These are phyloP conservation scores for Tubosaeta brunneosetosa DNA, from an alignment of 768 basidiomycete genomes.

Conservation along the genomic window DNA sequence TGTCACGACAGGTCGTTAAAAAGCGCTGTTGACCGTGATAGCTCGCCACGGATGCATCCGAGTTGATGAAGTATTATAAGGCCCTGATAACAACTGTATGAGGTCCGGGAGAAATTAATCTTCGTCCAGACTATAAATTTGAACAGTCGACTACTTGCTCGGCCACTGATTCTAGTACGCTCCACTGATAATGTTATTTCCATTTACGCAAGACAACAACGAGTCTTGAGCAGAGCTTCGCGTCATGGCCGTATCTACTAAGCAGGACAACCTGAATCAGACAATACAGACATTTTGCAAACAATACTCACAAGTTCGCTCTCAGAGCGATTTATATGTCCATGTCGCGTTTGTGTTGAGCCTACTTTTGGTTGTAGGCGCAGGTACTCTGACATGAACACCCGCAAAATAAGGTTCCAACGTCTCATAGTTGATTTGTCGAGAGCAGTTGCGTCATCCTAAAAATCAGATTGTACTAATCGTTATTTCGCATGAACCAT, in stretches of 20 bases:
- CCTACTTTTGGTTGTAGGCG: slow-evolving; percentile 52
- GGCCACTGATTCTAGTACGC: background rate
- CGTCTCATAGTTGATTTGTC: slow-evolving; percentile 80
- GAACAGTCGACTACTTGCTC: background rate
- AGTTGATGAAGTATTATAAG: slow-evolving; percentile 41
- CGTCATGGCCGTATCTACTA: slow-evolving; percentile 15
- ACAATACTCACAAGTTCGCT: slow-evolving; percentile 44
- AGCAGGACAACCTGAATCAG: slow-evolving; percentile 3
- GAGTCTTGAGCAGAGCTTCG: background rate
- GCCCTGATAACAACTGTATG: slow-evolving; percentile 27
- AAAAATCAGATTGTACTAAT: slow-evolving; percentile 3
- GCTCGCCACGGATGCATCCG: slow-evolving; percentile 37
- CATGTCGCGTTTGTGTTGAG: slow-evolving; percentile 21
- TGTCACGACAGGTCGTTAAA: background rate
- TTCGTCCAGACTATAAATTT: background rate
- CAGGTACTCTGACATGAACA: slow-evolving; percentile 90
- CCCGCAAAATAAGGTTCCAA: slow-evolving; percentile 85
- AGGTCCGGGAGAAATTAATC: background rate
- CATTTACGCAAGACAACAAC: slow-evolving; percentile 2
- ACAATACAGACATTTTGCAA: background rate
- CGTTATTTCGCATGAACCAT: background rate
- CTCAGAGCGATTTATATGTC: slow-evolving; percentile 34
- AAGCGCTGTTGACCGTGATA: slow-evolving; percentile 9
- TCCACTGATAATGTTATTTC: background rate
- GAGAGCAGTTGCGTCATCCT: slow-evolving; percentile 90